Evolutionary conservation across 2,329 filamentous ascomycete species (phyloP), one percentile per base, ranked within the genome.

Genomic region (Neodidymelliopsis sp.): DNA sequence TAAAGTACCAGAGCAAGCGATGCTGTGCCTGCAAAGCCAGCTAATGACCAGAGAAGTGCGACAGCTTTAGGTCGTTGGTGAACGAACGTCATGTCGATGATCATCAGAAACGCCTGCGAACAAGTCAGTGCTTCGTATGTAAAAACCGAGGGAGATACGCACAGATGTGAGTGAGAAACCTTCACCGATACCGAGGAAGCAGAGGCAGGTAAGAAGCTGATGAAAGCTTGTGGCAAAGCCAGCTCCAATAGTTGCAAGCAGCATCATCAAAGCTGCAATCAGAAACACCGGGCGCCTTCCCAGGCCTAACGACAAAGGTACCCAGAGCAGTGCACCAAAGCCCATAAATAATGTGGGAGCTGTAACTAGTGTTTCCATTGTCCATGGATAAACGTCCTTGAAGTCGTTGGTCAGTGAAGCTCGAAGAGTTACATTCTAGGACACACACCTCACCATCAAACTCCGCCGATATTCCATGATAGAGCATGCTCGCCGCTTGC

Each of bases 41-140:
- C 57, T 2, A 71, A 3, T n/a, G 65, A 65, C 71, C 72, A 75
- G 30, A 69, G 64, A 5, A 67, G 43, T 1, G 71, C 71, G 16
- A 75, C 56, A 3, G 64, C 67, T 18, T 56, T 56, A 0, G 74
- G 68, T 4, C 74, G 64, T 46, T 75, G 66, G 35, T 73, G 63
- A 31, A 75, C 73, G 53, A 72, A 76, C 0, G 73, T 73, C 30
- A 75, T 47, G 39, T 76, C 73, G 20, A 76, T 70, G 10, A 75
- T 46, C 41, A 71, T 67, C 1, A 75, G 54, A 3, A 74, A 56
- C 10, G 62, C 57, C 73, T 75, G 15, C 4, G 9, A n/a, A 6
- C 1, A 10, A 4, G 4, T 55, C 20, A 60, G 36, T 7, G 57
- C 64, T n/a, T n/a, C n/a, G n/a, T n/a, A n/a, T n/a, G n/a, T n/a